Conservation (phyloP, 2,329 filamentous ascomycete species). For the Colletotrichum navitas region DNA sequence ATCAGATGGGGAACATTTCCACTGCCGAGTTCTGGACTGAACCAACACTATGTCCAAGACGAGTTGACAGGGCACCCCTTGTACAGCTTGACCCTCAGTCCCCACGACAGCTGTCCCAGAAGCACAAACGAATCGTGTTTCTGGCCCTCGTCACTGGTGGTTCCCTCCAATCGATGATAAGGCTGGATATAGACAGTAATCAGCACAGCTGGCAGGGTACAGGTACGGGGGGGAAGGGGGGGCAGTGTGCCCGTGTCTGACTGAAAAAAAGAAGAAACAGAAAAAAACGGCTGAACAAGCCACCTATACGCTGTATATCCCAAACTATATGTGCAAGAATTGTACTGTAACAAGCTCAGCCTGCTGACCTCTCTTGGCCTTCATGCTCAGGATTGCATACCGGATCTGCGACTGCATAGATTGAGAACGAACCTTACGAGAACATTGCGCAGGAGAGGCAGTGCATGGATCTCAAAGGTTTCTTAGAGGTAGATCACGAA, state of each 20-base stretch:
- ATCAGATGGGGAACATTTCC: conserved; percentile 8
- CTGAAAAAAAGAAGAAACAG: neutral
- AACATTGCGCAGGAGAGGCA: neutral
- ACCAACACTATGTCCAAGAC: conserved; percentile 10
- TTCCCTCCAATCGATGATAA: conserved; percentile 18
- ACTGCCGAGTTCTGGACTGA: neutral
- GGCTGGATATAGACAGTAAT: neutral
- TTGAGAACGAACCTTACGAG: conserved; percentile 7
- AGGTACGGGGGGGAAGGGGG: too few species aligned
- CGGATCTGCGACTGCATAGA: conserved; percentile 1
- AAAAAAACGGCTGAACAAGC: neutral
- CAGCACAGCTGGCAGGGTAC: neutral
- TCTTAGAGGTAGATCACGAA: neutral
- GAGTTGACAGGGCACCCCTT: conserved; percentile 13
- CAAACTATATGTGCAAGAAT: neutral
- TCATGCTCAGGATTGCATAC: conserved; percentile 11
- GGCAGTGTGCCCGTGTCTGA: too few species aligned
- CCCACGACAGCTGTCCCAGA: conserved; percentile 1
- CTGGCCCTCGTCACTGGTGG: too few species aligned
- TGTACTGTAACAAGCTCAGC: conserved; percentile 15
- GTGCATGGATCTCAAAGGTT: neutral
- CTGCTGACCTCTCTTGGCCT: neutral
- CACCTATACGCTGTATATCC: neutral
- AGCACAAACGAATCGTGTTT: conserved; percentile 20
- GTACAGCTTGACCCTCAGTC: conserved; percentile 20